A percentile compares a stretch with the other conserved stretches of the same genome.
Evolutionary conservation across 2,329 filamentous ascomycete species (phyloP).

Genomic region (Beauveria varroae): DNA sequence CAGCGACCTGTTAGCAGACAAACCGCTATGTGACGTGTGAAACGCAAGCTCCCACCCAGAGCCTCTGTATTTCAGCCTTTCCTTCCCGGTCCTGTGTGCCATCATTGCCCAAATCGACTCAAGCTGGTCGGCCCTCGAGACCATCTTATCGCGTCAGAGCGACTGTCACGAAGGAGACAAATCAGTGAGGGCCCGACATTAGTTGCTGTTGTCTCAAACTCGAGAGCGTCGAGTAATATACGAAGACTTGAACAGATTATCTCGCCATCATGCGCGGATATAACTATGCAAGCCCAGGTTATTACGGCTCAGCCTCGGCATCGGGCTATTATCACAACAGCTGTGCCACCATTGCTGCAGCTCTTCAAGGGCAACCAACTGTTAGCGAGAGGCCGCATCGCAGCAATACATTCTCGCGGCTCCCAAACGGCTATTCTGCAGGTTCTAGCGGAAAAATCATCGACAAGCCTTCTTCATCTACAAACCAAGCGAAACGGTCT

Average conservation of each 20-base stretch:
- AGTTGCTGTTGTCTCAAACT: background rate
- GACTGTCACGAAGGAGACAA: background rate
- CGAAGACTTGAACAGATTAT: background rate
- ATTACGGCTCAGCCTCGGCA: constrained; percentile 73
- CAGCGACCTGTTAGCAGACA: background rate
- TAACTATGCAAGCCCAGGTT: constrained; percentile 11
- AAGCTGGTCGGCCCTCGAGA: background rate
- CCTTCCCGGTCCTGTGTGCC: too few relatives aligned
- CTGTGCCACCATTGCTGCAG: background rate
- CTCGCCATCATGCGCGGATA: background rate
- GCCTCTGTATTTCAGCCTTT: background rate
- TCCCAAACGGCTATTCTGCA: background rate
- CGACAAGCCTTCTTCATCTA: background rate
- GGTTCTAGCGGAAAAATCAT: constrained; percentile 24
- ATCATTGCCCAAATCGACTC: background rate
- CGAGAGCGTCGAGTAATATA: background rate
- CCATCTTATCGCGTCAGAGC: background rate
- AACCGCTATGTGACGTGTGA: background rate
- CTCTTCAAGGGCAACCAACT: background rate
- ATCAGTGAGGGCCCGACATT: background rate
- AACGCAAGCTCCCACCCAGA: background rate
- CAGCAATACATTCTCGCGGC: background rate
- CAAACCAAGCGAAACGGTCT: background rate
- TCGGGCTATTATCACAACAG: background rate
- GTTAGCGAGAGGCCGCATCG: background rate